Evolutionary conservation across 441 rosid genomes (phyloP).

Genomic region (Raphanus hybrid): DNA sequence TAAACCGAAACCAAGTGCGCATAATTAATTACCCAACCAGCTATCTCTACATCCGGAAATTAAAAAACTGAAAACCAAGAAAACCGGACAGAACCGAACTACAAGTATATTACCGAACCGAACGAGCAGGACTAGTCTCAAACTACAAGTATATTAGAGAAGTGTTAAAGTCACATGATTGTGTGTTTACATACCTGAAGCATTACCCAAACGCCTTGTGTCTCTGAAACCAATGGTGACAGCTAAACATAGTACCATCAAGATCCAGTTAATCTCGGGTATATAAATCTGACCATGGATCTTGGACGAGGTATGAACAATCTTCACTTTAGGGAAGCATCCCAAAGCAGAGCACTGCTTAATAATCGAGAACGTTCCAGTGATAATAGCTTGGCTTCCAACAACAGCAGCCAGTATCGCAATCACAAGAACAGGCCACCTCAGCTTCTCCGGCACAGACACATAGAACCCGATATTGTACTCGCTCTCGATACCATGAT

Average conservation of each 20-base stretch:
- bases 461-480: conserved; percentile 84
- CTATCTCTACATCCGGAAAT: not conserved
- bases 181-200: conserved; percentile 72
- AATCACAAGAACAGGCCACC: conserved; percentile 95
- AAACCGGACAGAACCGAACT: not conserved
- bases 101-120: not conserved
- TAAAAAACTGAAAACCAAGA: not conserved
- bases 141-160: not conserved
- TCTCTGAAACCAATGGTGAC: conserved; percentile 94
- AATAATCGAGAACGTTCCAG: conserved; percentile 94
- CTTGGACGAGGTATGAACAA: conserved; percentile 91
- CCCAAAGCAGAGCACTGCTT: conserved; percentile 93
- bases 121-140: not conserved
- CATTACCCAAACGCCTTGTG: conserved; percentile 85
- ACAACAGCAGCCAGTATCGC: conserved; percentile 98
- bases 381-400: conserved; percentile 96
- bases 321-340: conserved; percentile 91
- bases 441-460: conserved; percentile 84
- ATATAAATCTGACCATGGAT: conserved; percentile 96
- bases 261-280: conserved; percentile 93
- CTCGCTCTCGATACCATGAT: conserved; percentile 59
- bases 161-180: not conserved
- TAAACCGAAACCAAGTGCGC: too few species aligned
- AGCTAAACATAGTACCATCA: conserved; percentile 89
- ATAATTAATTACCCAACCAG: too few species aligned